phyloP scores from a whole-genome alignment of 345 rosid genomes.

The Gossypium turneri region DNA sequence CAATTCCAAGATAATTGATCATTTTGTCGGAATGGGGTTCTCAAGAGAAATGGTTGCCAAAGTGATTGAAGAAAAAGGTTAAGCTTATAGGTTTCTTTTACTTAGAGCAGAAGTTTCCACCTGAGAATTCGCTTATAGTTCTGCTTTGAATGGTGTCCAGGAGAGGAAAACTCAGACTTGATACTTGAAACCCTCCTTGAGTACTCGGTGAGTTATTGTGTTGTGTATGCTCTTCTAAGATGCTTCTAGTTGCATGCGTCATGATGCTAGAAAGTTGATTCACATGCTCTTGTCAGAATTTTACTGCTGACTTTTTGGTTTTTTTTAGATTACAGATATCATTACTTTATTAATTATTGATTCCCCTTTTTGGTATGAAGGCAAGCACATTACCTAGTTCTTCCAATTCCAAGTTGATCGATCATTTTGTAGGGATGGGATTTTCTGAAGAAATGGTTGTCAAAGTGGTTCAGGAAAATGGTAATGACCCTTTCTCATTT shows the following conservation, averaged over 20 bases:
- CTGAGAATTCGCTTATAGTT: constrained; percentile 16
- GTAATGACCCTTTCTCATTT: constrained; percentile 23
- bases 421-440: constrained; percentile 53
- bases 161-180: constrained; percentile 40
- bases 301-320: background rate
- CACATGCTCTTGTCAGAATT: background rate
- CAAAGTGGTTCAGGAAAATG: constrained; percentile 47
- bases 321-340: background rate
- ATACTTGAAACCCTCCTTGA: constrained; percentile 55
- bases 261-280: background rate
- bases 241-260: constrained; percentile 1
- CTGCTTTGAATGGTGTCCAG: constrained; percentile 29
- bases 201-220: constrained; percentile 37
- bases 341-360: constrained; percentile 1
- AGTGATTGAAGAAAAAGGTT: constrained; percentile 68
- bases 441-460: constrained; percentile 40
- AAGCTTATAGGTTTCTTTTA: background rate
- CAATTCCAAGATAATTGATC: constrained; percentile 44
- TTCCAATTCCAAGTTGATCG: constrained; percentile 41
- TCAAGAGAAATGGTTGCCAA: constrained; percentile 50
- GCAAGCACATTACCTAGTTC: constrained; percentile 32
- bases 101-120: background rate
- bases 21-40: constrained; percentile 76
- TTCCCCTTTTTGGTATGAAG: constrained; percentile 20
- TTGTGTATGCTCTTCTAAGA: background rate